Base-by-base conservation (phyloP, 140 eudicot genomes). In the Ambrosia hybrid region DNA sequence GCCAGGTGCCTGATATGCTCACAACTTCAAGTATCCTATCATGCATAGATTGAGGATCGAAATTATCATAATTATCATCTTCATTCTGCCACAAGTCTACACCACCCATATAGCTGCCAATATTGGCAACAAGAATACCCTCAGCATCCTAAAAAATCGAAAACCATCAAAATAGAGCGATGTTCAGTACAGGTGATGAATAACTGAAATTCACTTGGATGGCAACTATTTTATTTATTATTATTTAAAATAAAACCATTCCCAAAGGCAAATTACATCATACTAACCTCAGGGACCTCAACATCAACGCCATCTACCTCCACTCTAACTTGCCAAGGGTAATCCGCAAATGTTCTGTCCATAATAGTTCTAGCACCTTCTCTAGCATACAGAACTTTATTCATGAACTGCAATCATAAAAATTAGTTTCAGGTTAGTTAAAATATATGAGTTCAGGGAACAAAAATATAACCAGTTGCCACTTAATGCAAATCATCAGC, bases 81-180 rank as follows among this genome's bases (percentile, higher is more conserved):
- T 93, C 99, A 81, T 93, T 90, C 65, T 90, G 96, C 99, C 99
- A 93, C 84, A 93, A 85, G 76, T 93, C 99, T 70, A 93, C 99
- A 12, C 99, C 99, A 15, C 99, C 99, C 99, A 93, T 93, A 65
- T 93, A 93, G 82, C 99, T 93, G 45, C 99, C 99, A 62, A 90
- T 93, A 74, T 93, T 93, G 26, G 90, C 96, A 61, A 93, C 99
- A 68, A 93, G 94, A 73, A 93, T 89, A 80, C 99, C 99, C 79
- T 93, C 99, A 0, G 99, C 99, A 84, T 93, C 99, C 99, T 93
- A 45, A 52, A 76, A 67, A 39, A 12, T 39, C 10, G 13, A 7
- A 55, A 15, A 43, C 14, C 37, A 53, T 9, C 3, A 60, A 57
- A 14, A 36, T 14, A 51, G 26, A 45, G 59, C 48, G 2, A 43